Evolutionary conservation across 2,329 filamentous ascomycete species (phyloP), one percentile per base, ranked within the genome.

Genomic region (Kalmusia sp.): DNA sequence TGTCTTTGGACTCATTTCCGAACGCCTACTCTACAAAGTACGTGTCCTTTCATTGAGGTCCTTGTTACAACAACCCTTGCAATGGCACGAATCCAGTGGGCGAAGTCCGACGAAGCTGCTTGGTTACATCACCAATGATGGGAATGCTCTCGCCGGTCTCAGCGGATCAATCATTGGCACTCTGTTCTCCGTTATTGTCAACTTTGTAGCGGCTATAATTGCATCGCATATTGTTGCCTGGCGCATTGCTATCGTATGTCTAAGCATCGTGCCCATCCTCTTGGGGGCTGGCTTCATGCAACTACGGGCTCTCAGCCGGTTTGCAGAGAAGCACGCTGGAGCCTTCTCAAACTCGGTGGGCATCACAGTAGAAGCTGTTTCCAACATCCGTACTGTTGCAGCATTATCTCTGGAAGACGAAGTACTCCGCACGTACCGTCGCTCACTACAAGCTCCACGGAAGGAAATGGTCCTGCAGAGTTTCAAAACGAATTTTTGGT

Each of bases 191-290:
- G 87, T 90, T 19, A 61, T 82, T 3, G 81, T 91, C 57, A 91
- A 89, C 69, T 84, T 91, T 24, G 58, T 91, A 14, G 84, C 83
- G 0, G 87, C 86, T 1, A 86, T 91, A 49, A 83, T 89, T 25
- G 68, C 92, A 8, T 85, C 88, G 0, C 87, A 90, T 57, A 84
- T 91, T 38, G 79, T 92, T 40, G 87, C 87, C 2, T 92, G 89
- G 90, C 88, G 85, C 65, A 90, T 92, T 55, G 88, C 88, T 0
- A 74, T 92, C 12, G 89, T 92, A 3, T 88, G 87, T 49, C 78
- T 92, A 5, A 82, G 88, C 0, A 80, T 85, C 7, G 84, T 92
- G 0, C 90, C 89, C 0, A 73, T 92, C 8, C 81, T 91, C 5
- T 78, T 92, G 0, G 86, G 85, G 1, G 82, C 87, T 0, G 89